Evolutionary conservation across 2,329 filamentous ascomycete genomes (phyloP).

Genomic region (Trichoderma sp.): DNA sequence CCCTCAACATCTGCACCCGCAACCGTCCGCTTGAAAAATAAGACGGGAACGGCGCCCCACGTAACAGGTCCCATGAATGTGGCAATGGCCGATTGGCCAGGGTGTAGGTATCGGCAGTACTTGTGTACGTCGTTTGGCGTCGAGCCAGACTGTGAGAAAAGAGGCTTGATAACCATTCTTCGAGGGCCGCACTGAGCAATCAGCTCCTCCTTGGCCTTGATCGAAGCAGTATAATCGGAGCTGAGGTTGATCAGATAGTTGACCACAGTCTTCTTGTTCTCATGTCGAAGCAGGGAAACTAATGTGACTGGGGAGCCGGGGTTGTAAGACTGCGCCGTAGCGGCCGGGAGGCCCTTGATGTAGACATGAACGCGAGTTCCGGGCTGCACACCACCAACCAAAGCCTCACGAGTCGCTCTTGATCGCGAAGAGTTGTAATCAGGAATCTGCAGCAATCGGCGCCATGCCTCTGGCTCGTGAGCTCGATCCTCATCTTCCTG

Average conservation of each 20-base stretch:
- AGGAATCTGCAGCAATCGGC: constrained; percentile 78
- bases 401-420: constrained; percentile 74
- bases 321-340: constrained; percentile 50
- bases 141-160: constrained; percentile 86
- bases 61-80: constrained; percentile 87
- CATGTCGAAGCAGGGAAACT: constrained; percentile 87
- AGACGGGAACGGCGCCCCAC: constrained; percentile 87
- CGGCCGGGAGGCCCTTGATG: constrained; percentile 56
- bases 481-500: constrained; percentile 83
- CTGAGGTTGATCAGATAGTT: constrained; percentile 89
- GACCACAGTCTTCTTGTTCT: constrained; percentile 88
- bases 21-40: constrained; percentile 75
- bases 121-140: constrained; percentile 98
- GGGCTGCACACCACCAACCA: constrained; percentile 82
- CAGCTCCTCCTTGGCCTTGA: constrained; percentile 90
- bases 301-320: constrained; percentile 64
- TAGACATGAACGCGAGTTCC: constrained; percentile 83
- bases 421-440: constrained; percentile 87
- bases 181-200: constrained; percentile 90
- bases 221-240: constrained; percentile 70
- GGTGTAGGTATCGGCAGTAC: constrained; percentile 88
- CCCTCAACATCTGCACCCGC: constrained; percentile 48
- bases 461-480: constrained; percentile 88
- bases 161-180: constrained; percentile 81
- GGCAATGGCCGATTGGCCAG: constrained; percentile 84